Evolutionary conservation across 2,329 filamentous ascomycete species (phyloP).

Genomic region (Cordyceps fumosorosea): DNA sequence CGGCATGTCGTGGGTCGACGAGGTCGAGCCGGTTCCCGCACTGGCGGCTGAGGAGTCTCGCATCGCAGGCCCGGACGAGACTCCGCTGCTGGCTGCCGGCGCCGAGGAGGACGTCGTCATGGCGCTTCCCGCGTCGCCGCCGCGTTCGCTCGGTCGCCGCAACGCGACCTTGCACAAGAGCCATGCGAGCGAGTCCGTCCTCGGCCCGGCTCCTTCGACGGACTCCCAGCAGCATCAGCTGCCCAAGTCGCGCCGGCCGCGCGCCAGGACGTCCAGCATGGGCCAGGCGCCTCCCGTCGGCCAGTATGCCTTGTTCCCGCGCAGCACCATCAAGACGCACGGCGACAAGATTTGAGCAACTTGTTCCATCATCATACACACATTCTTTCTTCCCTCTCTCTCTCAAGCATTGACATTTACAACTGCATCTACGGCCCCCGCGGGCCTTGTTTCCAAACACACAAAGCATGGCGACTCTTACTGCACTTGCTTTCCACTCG

Average conservation of each 20-base stretch:
- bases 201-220: slow-evolving; percentile 20
- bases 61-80: slow-evolving; percentile 16
- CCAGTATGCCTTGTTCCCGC: slow-evolving; percentile 41
- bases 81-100: slow-evolving; percentile 17
- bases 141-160: slow-evolving; percentile 19
- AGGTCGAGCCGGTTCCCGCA: slow-evolving; percentile 24
- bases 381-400: not conserved
- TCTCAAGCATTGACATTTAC: not conserved
- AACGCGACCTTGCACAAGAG: slow-evolving; percentile 27
- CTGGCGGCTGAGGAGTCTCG: slow-evolving; percentile 4
- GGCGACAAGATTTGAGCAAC: slow-evolving; percentile 7
- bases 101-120: slow-evolving; percentile 25
- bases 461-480: not conserved
- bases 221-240: slow-evolving; percentile 28
- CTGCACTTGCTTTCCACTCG: not conserved
- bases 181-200: slow-evolving; percentile 32
- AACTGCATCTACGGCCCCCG: not conserved
- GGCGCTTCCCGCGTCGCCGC: not conserved
- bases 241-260: slow-evolving; percentile 28
- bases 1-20: slow-evolving; percentile 25
- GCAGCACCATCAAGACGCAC: slow-evolving; percentile 24
- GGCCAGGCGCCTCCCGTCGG: slow-evolving; percentile 39
- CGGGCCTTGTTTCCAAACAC: not conserved
- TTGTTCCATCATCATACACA: not conserved
- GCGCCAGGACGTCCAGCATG: slow-evolving; percentile 41